Base-by-base conservation (phyloP, 768 basidiomycete genomes). In the Panellus pusillus region DNA sequence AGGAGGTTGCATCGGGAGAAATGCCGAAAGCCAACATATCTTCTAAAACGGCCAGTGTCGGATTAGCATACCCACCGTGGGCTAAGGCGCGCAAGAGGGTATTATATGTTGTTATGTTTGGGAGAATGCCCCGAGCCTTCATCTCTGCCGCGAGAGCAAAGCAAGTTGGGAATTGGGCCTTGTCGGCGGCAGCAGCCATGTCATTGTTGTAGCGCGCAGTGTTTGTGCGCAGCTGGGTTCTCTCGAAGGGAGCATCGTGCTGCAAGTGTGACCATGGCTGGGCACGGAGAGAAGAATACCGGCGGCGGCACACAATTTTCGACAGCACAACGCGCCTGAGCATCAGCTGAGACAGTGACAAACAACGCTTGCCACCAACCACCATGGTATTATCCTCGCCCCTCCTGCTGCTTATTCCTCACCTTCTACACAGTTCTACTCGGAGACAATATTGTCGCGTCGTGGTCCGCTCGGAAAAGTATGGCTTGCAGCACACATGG, bases 401-500 rank as follows among this genome's bases (percentile, higher is more conserved):
- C 19, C 29, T 20, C 6, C 41, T 36, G 24, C 20, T 44, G 29
- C 31, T 28, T 18, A 31, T n/a, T 55, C 12, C 64, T 67, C 31
- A 65, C 48, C 12, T 9, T 28, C 13, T 18, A 13, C 32, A 9
- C 52, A 91, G 91, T 94, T 94, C 70, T 95, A 92, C 68, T 93
- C 93, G 45, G 93, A 97, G 68, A 87, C 92, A 32, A 93, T 98
- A 70, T 80, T 97, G 61, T 92, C 93, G 42, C 88, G 93, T 63
- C 87, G 93, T 51, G 95, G 96, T 40, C 92, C 96, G 4, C 78
- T 99, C 36, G 96, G 93, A 32, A 92, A 88, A 75, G 93, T 99
- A 77, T 99, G 97, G 97, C 87, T 99, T 49, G 95, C 96, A 38
- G 96, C 97, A 1, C 96, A 98, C 79, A 94, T 96, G 86, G 94